Base-by-base conservation (phyloP, 352 stramenopile genomes). In the Pythium rishiriense region DNA sequence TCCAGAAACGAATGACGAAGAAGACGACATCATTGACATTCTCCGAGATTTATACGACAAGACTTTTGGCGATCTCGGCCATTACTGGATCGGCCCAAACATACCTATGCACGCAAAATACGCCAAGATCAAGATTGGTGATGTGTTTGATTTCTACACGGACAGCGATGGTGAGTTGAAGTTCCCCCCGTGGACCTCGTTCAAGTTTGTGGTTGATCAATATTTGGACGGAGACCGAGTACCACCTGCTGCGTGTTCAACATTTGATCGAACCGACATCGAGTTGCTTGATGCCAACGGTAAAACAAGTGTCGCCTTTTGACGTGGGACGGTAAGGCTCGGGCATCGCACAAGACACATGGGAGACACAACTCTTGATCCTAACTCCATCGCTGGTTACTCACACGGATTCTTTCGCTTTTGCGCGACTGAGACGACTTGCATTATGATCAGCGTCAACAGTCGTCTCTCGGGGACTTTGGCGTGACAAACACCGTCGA, bases 121-220 rank as follows among this genome's bases (percentile, higher is more conserved):
- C 42, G 55, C 55, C 28, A 53, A 33, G 11, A 19, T 62, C n/a
- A 17, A 22, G 22, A 19, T 53, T 8, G 43, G 55, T 15, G 55
- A 62, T 21, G 14, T 72, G n/a, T 69, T 75, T 21, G 69, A 72
- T 35, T 65, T 67, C 39, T 75, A 64, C 50, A 72, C 68, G 39
- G 25, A n/a, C 12, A 58, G 15, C 11, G 33, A 71, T 14, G 58
- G 59, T 0, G 49, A 57, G 2, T 41, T 75, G n/a, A 43, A 54
- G 26, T 41, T 68, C 1, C 68, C 68, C 3, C 17, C 29, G 14
- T 76, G 69, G 69, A 33, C 17, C 3, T 50, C 21, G n/a, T 66
- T 76, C 42, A 62, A 61, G 42, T 66, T 56, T 35, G 64, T 48
- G 5, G 57, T 70, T 1, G 64, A 73, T 24, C 45, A 70, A 15